Conservation (phyloP, 2,329 filamentous ascomycete genomes). For the Aspergillus chevalieri region DNA sequence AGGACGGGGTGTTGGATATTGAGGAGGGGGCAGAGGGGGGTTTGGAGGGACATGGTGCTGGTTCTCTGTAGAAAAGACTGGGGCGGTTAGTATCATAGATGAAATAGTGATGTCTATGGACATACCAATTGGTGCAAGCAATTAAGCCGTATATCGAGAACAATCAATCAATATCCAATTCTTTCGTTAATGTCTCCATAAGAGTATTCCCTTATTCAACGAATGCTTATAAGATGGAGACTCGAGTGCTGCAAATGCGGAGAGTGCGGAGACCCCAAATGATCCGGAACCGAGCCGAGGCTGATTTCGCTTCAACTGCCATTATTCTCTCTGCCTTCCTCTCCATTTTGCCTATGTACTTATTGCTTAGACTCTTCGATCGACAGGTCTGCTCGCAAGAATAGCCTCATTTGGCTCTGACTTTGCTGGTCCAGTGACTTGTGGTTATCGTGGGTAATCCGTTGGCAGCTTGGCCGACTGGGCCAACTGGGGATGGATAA, state of each 20-base stretch:
- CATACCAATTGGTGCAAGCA: neutral
- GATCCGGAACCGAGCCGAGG: neutral
- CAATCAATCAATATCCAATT: too few relatives aligned
- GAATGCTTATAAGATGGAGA: too few relatives aligned
- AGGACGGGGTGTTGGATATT: constrained; percentile 83
- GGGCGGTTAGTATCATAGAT: neutral
- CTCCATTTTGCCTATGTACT: neutral
- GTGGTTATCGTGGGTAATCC: too few relatives aligned
- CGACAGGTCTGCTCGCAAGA: neutral
- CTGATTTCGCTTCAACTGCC: neutral
- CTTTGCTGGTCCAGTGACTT: too few relatives aligned
- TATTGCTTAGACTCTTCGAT: neutral
- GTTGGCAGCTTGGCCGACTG: too few relatives aligned
- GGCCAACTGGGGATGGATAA: too few relatives aligned
- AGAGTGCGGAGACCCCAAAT: constrained; percentile 10
- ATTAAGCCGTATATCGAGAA: too few relatives aligned
- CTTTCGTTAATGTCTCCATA: too few relatives aligned
- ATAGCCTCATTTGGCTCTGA: too few relatives aligned
- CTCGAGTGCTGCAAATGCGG: neutral
- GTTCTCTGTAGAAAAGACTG: neutral
- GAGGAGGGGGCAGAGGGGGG: constrained; percentile 71
- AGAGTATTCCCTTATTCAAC: too few relatives aligned
- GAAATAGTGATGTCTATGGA: neutral
- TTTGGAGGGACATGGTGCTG: constrained; percentile 55
- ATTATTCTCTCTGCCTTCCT: neutral